Percentiles rank a stretch among this genome's conserved stretches.
Conservation (phyloP, 2,329 filamentous ascomycete species). For the Alternaria gansuensis region DNA sequence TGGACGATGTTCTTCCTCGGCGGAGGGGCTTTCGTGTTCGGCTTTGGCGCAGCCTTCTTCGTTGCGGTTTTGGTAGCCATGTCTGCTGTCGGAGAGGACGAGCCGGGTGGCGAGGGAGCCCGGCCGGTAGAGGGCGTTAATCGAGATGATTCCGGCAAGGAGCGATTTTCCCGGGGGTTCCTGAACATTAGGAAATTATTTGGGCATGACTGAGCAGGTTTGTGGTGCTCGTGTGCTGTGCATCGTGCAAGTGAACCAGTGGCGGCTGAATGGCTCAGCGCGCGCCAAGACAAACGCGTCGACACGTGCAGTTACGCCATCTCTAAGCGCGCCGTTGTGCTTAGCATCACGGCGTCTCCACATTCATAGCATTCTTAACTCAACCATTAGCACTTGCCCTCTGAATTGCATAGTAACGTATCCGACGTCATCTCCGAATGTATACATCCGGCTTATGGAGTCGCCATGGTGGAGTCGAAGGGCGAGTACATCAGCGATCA, state of each 20-base stretch:
- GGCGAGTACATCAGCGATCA: slow-evolving; percentile 3
- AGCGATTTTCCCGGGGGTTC: slow-evolving; percentile 61
- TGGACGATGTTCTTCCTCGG: slow-evolving; percentile 42
- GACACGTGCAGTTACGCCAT: slow-evolving; percentile 13
- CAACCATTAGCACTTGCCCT: neutral
- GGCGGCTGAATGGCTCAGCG: slow-evolving; percentile 4
- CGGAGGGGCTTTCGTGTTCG: slow-evolving; percentile 21
- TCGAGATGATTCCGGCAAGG: slow-evolving; percentile 45
- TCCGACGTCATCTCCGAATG: neutral
- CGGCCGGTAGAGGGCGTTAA: slow-evolving; percentile 60
- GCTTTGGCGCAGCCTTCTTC: slow-evolving; percentile 33
- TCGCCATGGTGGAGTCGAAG: neutral
- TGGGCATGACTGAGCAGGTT: neutral
- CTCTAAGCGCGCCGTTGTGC: neutral
- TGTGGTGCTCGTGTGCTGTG: slow-evolving; percentile 1
- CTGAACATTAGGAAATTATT: slow-evolving; percentile 59
- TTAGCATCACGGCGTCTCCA: neutral
- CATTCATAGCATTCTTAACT: neutral
- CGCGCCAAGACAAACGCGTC: slow-evolving; percentile 24
- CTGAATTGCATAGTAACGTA: neutral
- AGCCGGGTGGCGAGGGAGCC: slow-evolving; percentile 61
- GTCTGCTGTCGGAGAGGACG: slow-evolving; percentile 23
- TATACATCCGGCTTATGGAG: neutral
- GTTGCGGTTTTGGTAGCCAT: slow-evolving; percentile 39
- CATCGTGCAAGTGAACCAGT: slow-evolving; percentile 1